A percentile compares a stretch with the other conserved stretches of the same genome.
These are phyloP conservation scores for Kurtzmaniella natalensis DNA, from an alignment of 1,139 yeast species.

Conservation along the genomic window DNA sequence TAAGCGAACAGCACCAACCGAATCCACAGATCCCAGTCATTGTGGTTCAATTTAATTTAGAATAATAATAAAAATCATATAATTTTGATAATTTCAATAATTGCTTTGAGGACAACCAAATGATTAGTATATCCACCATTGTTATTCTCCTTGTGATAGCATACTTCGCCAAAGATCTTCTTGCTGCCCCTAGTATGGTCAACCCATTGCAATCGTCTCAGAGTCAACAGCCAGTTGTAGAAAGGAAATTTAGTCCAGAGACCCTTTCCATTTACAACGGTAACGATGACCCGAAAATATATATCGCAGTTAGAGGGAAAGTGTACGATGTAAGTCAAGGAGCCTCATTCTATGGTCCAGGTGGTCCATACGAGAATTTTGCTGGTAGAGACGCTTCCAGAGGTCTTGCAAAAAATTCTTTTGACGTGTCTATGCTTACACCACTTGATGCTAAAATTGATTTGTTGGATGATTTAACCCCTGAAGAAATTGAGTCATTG, in stretches of 20 bases:
- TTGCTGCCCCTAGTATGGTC: constrained; percentile 14
- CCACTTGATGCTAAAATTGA: constrained; percentile 73
- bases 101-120: background rate
- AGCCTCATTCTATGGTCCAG: constrained; percentile 88
- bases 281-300: constrained; percentile 67
- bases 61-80: background rate
- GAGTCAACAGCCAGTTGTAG: constrained; percentile 57
- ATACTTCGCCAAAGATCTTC: constrained; percentile 20
- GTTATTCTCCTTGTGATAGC: constrained; percentile 19
- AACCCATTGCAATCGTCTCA: constrained; percentile 14
- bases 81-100: background rate
- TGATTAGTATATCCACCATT: constrained; percentile 18
- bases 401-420: constrained; percentile 87
- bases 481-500: constrained; percentile 62
- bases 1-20: too few relatives aligned
- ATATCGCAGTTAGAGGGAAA: constrained; percentile 77
- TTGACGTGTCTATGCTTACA: constrained; percentile 59
- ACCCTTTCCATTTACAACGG: constrained; percentile 78
- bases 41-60: too few relatives aligned
- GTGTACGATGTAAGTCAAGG: constrained; percentile 86
- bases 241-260: constrained; percentile 75
- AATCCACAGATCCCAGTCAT: too few relatives aligned
- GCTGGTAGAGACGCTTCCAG: constrained; percentile 97
- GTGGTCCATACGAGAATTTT: constrained; percentile 92
- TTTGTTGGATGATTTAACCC: constrained; percentile 53